Percentiles rank a stretch among this genome's conserved stretches.
These are phyloP conservation scores for Penicillium sp. DNA, from an alignment of 2,329 filamentous ascomycete genomes.

Conservation along the genomic window DNA sequence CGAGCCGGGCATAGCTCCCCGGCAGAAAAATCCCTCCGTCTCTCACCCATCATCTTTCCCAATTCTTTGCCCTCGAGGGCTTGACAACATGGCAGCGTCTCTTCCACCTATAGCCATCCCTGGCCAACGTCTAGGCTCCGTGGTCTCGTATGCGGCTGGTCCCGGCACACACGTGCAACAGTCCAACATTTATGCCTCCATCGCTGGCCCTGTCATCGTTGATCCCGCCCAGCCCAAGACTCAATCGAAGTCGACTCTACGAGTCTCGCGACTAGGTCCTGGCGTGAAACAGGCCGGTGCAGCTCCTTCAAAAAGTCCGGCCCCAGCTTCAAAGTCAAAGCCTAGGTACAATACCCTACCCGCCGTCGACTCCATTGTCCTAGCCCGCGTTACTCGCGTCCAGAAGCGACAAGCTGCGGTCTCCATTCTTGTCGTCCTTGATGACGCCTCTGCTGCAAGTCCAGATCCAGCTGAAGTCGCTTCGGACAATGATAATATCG, in stretches of 20 bases:
- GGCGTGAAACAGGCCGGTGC: not conserved
- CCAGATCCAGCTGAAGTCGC: constrained; percentile 21
- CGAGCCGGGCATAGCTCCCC: constrained; percentile 14
- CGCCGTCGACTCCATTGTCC: constrained; percentile 73
- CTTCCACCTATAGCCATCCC: constrained; percentile 65
- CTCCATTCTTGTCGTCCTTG: constrained; percentile 78
- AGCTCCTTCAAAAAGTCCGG: not conserved
- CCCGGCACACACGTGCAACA: constrained; percentile 81
- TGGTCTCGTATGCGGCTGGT: constrained; percentile 67
- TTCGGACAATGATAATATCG: constrained; percentile 40
- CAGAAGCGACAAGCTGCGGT: constrained; percentile 81
- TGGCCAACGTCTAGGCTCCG: constrained; percentile 73
- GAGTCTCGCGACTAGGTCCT: constrained; percentile 26
- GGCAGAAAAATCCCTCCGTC: constrained; percentile 9
- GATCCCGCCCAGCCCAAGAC: constrained; percentile 41
- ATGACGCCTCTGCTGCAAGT: constrained; percentile 33
- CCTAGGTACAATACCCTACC: constrained; percentile 72
- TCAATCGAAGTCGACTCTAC: constrained; percentile 42
- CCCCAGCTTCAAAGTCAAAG: constrained; percentile 21
- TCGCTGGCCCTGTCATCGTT: constrained; percentile 69
- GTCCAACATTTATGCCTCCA: constrained; percentile 73
- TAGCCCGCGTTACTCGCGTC: constrained; percentile 82
- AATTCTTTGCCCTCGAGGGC: constrained; percentile 2
- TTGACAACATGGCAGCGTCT: constrained; percentile 27
- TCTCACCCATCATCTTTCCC: not conserved